A percentile compares a stretch with the other conserved stretches of the same genome.
phyloP scores from a whole-genome alignment of 2,329 filamentous ascomycete genomes.

The Aureobasidium namibiae region DNA sequence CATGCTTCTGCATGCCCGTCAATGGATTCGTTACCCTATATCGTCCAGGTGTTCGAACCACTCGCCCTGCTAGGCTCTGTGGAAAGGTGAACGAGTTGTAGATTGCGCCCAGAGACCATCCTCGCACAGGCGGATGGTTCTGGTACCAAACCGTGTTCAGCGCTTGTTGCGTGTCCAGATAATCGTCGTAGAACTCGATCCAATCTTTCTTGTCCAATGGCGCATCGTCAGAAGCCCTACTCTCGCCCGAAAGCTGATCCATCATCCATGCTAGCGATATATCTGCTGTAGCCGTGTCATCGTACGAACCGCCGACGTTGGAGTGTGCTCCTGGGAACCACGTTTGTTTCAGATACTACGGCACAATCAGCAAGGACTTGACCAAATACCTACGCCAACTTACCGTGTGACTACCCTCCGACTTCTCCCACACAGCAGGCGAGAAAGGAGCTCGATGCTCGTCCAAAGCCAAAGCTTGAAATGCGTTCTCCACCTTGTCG shows the following conservation, averaged over 20 bases:
- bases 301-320: constrained; percentile 42
- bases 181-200: constrained; percentile 29
- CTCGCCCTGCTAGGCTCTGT: constrained; percentile 22
- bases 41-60: constrained; percentile 23
- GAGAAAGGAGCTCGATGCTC: constrained; percentile 44
- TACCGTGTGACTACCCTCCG: constrained; percentile 19
- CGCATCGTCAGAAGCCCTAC: background rate
- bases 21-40: constrained; percentile 24
- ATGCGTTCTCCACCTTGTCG: constrained; percentile 42
- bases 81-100: constrained; percentile 29
- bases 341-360: constrained; percentile 38
- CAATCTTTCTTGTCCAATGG: constrained; percentile 19
- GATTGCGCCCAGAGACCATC: constrained; percentile 27
- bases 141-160: constrained; percentile 19
- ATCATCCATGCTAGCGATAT: constrained; percentile 37
- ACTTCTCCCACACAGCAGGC: constrained; percentile 42
- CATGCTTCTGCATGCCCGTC: constrained; percentile 17
- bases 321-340: constrained; percentile 50
- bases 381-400: background rate
- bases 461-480: constrained; percentile 48
- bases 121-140: constrained; percentile 17
- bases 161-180: constrained; percentile 18
- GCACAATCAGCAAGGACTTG: background rate
- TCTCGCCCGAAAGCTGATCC: constrained; percentile 28
- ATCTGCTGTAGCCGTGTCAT: constrained; percentile 26